These are phyloP conservation scores for Podaxis carcinomalis DNA, from an alignment of 768 basidiomycete genomes.

Conservation along the genomic window DNA sequence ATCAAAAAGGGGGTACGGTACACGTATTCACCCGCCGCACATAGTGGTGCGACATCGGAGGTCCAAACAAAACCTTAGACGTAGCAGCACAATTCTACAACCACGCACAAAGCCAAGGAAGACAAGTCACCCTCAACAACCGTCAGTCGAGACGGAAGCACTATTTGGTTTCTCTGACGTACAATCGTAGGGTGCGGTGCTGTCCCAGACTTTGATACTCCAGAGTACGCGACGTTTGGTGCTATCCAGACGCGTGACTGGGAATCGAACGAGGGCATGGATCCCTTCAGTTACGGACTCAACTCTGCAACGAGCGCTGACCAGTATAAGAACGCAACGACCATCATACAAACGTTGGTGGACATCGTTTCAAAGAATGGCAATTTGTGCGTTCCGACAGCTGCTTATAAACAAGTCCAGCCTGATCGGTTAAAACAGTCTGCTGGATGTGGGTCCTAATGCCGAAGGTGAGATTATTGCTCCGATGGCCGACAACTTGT, in stretches of 20 bases:
- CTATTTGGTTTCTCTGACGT: background rate
- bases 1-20: too few species aligned
- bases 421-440: conserved; percentile 20
- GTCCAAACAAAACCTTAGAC: conserved; percentile 39
- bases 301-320: conserved; percentile 36
- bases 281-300: conserved; percentile 47
- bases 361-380: conserved; percentile 63
- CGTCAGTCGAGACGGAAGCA: conserved; percentile 15
- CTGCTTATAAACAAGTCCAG: background rate
- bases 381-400: conserved; percentile 40
- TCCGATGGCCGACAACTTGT: conserved; percentile 42
- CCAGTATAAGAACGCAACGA: conserved; percentile 45
- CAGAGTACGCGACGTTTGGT: conserved; percentile 47
- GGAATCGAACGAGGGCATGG: conserved; percentile 60
- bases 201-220: conserved; percentile 51
- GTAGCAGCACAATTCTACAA: conserved; percentile 45
- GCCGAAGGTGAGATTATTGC: conserved; percentile 50
- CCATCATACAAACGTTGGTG: conserved; percentile 46
- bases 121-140: conserved; percentile 42
- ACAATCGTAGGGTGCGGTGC: conserved; percentile 38
- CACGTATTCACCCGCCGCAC: background rate
- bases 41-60: conserved; percentile 58
- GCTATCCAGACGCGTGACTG: conserved; percentile 43
- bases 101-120: conserved; percentile 30
- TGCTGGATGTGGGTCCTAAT: conserved; percentile 51